Evolutionary conservation across 371 early-diverging fungal species (phyloP).

Genomic region (Mucor piriformis): DNA sequence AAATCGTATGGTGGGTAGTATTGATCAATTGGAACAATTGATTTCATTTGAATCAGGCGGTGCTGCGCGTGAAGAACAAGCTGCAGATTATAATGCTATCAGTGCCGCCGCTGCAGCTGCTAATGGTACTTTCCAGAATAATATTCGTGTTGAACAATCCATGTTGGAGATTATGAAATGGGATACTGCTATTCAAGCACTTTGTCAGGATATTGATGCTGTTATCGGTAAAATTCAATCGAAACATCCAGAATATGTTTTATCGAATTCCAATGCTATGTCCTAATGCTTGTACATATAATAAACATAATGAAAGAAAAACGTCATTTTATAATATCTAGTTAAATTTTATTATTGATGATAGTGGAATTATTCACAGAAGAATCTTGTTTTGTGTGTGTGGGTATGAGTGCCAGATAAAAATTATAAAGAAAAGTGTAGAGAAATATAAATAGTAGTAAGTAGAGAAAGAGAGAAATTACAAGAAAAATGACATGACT

Average conservation of each 20-base stretch:
- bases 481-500: background rate
- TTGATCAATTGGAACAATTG: conserved; percentile 87
- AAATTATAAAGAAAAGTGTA: background rate
- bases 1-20: conserved; percentile 81
- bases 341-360: background rate
- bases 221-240: conserved; percentile 55
- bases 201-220: conserved; percentile 66
- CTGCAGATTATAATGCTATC: conserved; percentile 26
- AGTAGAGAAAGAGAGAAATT: background rate
- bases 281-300: background rate
- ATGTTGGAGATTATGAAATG: conserved; percentile 57
- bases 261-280: conserved; percentile 11
- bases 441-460: background rate
- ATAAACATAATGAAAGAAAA: background rate
- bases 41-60: conserved; percentile 82
- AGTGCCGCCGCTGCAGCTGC: conserved; percentile 41
- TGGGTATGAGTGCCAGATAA: background rate
- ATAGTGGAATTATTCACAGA: background rate
- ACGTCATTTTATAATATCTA: background rate
- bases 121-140: conserved; percentile 27
- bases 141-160: conserved; percentile 44
- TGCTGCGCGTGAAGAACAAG: conserved; percentile 36
- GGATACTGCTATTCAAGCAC: conserved; percentile 64
- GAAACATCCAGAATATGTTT: conserved; percentile 56
- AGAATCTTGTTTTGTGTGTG: background rate